A percentile compares a stretch with the other conserved stretches of the same genome.
phyloP scores from a whole-genome alignment of 2,329 filamentous ascomycete species.

The Trichoderma afroharzianum region DNA sequence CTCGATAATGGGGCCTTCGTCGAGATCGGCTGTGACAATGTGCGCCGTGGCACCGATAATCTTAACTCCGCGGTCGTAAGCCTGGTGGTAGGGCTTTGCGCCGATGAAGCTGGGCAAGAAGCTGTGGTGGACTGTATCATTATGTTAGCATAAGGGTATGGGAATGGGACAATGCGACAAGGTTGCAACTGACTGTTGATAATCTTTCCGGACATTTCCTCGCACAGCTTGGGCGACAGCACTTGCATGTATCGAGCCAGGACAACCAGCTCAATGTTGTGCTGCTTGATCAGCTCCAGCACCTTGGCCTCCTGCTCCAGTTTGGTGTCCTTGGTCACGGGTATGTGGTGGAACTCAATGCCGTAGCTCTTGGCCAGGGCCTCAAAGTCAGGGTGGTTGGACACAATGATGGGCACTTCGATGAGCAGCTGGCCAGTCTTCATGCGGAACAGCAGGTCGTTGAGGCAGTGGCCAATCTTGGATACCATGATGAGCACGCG shows the following conservation, averaged over 20 bases:
- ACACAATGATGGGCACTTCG: constrained; percentile 67
- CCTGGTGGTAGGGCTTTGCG: constrained; percentile 84
- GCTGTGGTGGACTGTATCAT: constrained; percentile 66
- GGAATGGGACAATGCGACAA: neutral
- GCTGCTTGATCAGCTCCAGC: constrained; percentile 63
- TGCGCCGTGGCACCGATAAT: constrained; percentile 84
- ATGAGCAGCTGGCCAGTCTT: constrained; percentile 71
- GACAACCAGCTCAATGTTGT: constrained; percentile 74
- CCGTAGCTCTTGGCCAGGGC: constrained; percentile 68
- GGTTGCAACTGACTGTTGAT: constrained; percentile 56
- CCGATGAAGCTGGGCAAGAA: constrained; percentile 88
- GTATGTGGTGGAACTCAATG: constrained; percentile 76
- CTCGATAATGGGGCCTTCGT: constrained; percentile 86
- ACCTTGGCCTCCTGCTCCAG: constrained; percentile 67
- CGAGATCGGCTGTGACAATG: constrained; percentile 79
- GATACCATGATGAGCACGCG: constrained; percentile 84
- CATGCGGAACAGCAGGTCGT: constrained; percentile 77
- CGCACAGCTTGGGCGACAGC: constrained; percentile 68
- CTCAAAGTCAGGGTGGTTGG: constrained; percentile 74
- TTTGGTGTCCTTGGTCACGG: constrained; percentile 76
- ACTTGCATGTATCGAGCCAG: constrained; percentile 88
- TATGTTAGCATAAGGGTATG: neutral
- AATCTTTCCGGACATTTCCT: constrained; percentile 77
- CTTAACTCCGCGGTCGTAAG: constrained; percentile 81
- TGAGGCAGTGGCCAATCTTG: constrained; percentile 82